Evolutionary conservation across 2,329 filamentous ascomycete species (phyloP), one percentile per base, ranked within the genome.

Genomic region (Diaporthe citrichinensis): DNA sequence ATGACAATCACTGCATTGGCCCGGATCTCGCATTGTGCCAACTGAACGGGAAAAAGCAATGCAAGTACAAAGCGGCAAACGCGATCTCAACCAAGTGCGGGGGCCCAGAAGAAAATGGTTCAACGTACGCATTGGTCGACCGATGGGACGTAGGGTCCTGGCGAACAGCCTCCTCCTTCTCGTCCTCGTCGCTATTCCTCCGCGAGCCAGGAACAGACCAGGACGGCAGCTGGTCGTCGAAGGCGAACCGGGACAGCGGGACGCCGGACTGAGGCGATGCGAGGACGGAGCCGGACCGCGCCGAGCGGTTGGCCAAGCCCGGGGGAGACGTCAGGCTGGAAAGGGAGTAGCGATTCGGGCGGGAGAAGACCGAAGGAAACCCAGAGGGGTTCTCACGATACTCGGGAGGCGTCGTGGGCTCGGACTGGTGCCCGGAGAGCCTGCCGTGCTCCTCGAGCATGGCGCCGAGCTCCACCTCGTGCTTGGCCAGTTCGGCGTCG

Each of bases 331-430:
- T 93, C 81, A 98, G 88, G 86, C 94, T 97, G 51, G 95, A 96
- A 77, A 94, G 94, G 72, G 96, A 98, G 86, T 98, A 96, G 77
- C 96, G 92, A 44, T 73, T 73, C 58, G 95, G 94, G 57, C 95
- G 92, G 73, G 95, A 95, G 82, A 97, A 94, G 79, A 94, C 92
- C 80, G 92, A 92, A 74, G 94, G 92, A 81, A 98, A 96, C 58
- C 93, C 93, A 77, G 91, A 88, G 75, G 84, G 84, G 17, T 86
- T 92, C 78, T 98, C 95, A 80, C 92, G 93, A 84, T 97, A 96
- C 84, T 98, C 97, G 44, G 97, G 97, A 31, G 97, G 97, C 31
- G 97, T 99, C 2, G 97, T 98, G 23, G 97, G 97, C 85, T 98
- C 96, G 80, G 95, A 98, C 82, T 97, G 94, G 80, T 96, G 94